Evolutionary conservation across 2,329 filamentous ascomycete genomes (phyloP).

Genomic region (Apiospora malaysiana): DNA sequence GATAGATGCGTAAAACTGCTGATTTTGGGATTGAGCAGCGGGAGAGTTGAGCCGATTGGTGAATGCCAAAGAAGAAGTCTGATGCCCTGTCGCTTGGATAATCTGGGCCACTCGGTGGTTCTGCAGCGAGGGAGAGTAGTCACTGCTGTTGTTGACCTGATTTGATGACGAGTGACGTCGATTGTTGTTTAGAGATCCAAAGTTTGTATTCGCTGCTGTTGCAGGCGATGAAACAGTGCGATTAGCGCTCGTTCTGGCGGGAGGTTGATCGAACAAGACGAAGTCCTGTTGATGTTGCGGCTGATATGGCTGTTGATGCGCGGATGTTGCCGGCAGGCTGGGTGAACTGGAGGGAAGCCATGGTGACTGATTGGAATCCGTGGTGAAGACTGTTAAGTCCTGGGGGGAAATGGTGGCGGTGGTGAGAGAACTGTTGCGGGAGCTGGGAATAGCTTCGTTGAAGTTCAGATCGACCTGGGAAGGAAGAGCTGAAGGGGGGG

Average conservation of each 20-base stretch:
- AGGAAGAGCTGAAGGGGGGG: slow-evolving; percentile 58
- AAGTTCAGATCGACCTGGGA: slow-evolving; percentile 71
- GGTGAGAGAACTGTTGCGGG: slow-evolving; percentile 61
- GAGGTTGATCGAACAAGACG: slow-evolving; percentile 71
- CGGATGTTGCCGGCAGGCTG: slow-evolving; percentile 68
- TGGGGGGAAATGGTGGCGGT: slow-evolving; percentile 66
- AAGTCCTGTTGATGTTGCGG: slow-evolving; percentile 73
- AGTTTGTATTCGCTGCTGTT: slow-evolving; percentile 45
- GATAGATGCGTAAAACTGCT: slow-evolving; percentile 70
- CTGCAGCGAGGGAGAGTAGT: slow-evolving; percentile 54
- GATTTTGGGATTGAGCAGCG: slow-evolving; percentile 46
- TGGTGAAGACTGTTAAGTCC: slow-evolving; percentile 80
- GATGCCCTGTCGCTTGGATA: slow-evolving; percentile 63
- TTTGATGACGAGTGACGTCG: slow-evolving; percentile 52
- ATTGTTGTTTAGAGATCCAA: slow-evolving; percentile 42
- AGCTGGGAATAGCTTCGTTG: slow-evolving; percentile 63
- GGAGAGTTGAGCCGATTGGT: slow-evolving; percentile 63
- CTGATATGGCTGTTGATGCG: slow-evolving; percentile 56
- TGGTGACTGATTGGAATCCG: slow-evolving; percentile 78
- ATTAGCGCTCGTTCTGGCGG: slow-evolving; percentile 51
- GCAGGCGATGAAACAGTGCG: slow-evolving; percentile 51
- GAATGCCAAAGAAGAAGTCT: slow-evolving; percentile 58
- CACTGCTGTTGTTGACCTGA: slow-evolving; percentile 29
- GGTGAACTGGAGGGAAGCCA: slow-evolving; percentile 76
- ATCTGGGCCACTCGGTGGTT: slow-evolving; percentile 65